These are phyloP conservation scores for Pythium phragmiticola DNA, from an alignment of 352 stramenopile species.

Conservation along the genomic window DNA sequence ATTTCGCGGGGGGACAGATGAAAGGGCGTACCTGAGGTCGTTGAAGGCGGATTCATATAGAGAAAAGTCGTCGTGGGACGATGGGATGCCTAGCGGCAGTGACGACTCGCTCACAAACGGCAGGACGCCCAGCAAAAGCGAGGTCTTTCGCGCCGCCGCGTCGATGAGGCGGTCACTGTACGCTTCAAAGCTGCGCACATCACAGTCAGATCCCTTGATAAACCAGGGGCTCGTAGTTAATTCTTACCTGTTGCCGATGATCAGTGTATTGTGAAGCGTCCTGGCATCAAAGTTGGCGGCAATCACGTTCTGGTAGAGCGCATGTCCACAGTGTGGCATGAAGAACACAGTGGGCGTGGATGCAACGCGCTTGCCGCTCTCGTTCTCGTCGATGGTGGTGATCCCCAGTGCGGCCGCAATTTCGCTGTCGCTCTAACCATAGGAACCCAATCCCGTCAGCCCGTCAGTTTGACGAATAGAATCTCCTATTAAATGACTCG, in stretches of 20 bases:
- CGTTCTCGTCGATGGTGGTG: slow-evolving; percentile 56
- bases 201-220: not conserved
- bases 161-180: slow-evolving; percentile 71
- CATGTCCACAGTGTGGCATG: slow-evolving; percentile 89
- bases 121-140: slow-evolving; percentile 48
- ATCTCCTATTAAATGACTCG: not conserved
- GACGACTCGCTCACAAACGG: slow-evolving; percentile 48
- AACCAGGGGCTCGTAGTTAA: not conserved
- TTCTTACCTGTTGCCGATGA: slow-evolving; percentile 89
- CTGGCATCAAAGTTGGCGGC: slow-evolving; percentile 66
- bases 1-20: not conserved
- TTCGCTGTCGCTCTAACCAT: slow-evolving; percentile 46
- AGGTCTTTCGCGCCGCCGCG: slow-evolving; percentile 36
- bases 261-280: slow-evolving; percentile 40
- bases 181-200: slow-evolving; percentile 56
- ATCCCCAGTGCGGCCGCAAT: slow-evolving; percentile 50
- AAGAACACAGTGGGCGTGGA: slow-evolving; percentile 77
- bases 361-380: slow-evolving; percentile 48
- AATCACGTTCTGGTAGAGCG: slow-evolving; percentile 90
- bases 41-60: slow-evolving; percentile 80
- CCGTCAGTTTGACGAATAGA: no score
- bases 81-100: slow-evolving; percentile 40
- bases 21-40: slow-evolving; percentile 45
- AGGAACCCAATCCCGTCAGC: no score
- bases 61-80: slow-evolving; percentile 50